Percentiles rank a stretch among this genome's conserved stretches.
phyloP scores from a whole-genome alignment of 1,139 yeast species.

The Debaryomycetaceae sp. region DNA sequence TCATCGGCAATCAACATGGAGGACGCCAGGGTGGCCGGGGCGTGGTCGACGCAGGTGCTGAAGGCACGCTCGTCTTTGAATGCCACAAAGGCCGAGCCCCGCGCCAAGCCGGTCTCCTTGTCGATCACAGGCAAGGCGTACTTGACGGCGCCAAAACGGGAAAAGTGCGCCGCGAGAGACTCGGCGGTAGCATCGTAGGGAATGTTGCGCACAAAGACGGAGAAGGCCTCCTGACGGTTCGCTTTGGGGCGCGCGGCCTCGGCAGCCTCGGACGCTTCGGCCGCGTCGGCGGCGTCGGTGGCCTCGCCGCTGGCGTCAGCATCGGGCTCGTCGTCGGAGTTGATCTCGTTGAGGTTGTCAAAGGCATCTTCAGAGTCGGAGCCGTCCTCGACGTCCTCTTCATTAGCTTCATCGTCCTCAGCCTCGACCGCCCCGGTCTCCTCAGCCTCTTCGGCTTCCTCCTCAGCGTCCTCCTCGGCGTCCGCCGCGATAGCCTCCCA shows the following conservation, averaged over 20 bases:
- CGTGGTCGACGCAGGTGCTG: conserved; percentile 64
- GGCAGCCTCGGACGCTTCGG: conserved; percentile 27
- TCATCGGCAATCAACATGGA: conserved; percentile 89
- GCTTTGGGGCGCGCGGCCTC: conserved; percentile 31
- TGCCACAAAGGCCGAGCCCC: conserved; percentile 94
- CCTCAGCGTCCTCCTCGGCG: conserved; percentile 39
- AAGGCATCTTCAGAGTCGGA: conserved; percentile 25
- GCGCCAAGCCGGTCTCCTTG: conserved; percentile 77
- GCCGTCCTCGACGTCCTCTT: conserved; percentile 33
- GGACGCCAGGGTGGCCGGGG: conserved; percentile 73
- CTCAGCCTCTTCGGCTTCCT: conserved; percentile 23
- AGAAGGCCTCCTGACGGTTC: conserved; percentile 64
- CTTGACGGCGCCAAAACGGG: conserved; percentile 79
- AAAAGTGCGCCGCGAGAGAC: conserved; percentile 69
- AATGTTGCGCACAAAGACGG: conserved; percentile 83
- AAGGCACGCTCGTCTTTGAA: conserved; percentile 62
- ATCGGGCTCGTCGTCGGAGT: conserved; percentile 25
- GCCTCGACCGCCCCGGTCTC: conserved; percentile 23
- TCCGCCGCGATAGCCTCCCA: conserved; percentile 53
- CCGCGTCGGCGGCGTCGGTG: conserved; percentile 19
- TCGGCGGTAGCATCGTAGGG: conserved; percentile 94
- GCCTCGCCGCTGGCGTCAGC: conserved; percentile 24
- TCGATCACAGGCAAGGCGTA: conserved; percentile 94
- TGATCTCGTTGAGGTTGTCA: conserved; percentile 8
- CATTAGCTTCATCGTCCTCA: conserved; percentile 21